Evolutionary conservation across 2,329 filamentous ascomycete species (phyloP).

Genomic region (Mycosphaerella sp.): DNA sequence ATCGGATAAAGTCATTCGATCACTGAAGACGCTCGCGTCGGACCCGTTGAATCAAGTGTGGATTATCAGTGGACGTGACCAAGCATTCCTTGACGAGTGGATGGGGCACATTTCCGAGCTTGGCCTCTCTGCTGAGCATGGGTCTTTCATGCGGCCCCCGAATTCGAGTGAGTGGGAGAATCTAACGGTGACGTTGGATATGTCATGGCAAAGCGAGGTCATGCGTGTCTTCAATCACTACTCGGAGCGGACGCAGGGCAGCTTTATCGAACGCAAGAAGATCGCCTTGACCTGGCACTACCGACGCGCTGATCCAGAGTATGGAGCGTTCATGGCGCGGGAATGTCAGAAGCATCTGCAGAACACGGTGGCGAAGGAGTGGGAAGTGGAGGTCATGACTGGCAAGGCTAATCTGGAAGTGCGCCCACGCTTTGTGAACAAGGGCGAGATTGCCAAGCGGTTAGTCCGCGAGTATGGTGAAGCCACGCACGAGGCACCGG

Average conservation of each 20-base stretch:
- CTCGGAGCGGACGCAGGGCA: slow-evolving; percentile 81
- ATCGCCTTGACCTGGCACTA: slow-evolving; percentile 98
- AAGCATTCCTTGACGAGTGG: slow-evolving; percentile 82
- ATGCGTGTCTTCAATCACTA: slow-evolving; percentile 79
- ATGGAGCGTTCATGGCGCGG: slow-evolving; percentile 67
- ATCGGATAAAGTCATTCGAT: slow-evolving; percentile 72
- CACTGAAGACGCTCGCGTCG: slow-evolving; percentile 68
- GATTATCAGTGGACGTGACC: slow-evolving; percentile 95
- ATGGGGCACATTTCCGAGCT: slow-evolving; percentile 84
- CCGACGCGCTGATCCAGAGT: slow-evolving; percentile 79
- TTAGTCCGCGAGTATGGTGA: slow-evolving; percentile 67
- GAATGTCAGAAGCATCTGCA: slow-evolving; percentile 80
- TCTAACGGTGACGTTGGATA: slow-evolving; percentile 75
- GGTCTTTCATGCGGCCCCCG: slow-evolving; percentile 86
- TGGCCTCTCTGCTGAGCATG: slow-evolving; percentile 95
- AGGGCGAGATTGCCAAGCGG: slow-evolving; percentile 86
- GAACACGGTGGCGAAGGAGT: slow-evolving; percentile 65
- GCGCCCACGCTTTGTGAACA: slow-evolving; percentile 95
- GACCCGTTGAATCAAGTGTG: slow-evolving; percentile 86
- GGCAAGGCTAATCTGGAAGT: slow-evolving; percentile 97
- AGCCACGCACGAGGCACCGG: slow-evolving; percentile 53
- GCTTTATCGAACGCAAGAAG: slow-evolving; percentile 89
- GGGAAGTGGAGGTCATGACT: slow-evolving; percentile 92
- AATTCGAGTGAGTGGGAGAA: slow-evolving; percentile 76
- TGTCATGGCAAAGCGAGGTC: slow-evolving; percentile 87